A percentile compares a stretch with the other conserved stretches of the same genome.
These are phyloP conservation scores for Ambrosiella xylebori DNA, from an alignment of 2,329 filamentous ascomycete species.

Conservation along the genomic window DNA sequence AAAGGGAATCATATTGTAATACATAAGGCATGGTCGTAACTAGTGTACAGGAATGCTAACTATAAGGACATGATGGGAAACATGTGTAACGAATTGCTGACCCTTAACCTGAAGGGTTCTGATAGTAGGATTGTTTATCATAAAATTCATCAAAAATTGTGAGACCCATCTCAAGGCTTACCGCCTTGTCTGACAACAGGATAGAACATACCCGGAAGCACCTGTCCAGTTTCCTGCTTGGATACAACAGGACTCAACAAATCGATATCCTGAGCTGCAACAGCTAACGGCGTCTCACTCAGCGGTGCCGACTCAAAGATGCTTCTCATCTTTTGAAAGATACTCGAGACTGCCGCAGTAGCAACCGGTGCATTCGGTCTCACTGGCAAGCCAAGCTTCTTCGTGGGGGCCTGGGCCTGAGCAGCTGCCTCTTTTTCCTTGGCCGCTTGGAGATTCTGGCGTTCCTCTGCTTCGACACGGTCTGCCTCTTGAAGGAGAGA, in stretches of 20 bases:
- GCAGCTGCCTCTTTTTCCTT: neutral
- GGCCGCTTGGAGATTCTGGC: too few species aligned
- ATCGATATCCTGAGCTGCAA: neutral
- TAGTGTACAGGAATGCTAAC: neutral
- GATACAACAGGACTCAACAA: neutral
- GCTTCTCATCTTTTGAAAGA: constrained; percentile 26
- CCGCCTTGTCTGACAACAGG: neutral
- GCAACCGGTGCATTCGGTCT: neutral
- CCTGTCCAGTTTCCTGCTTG: neutral
- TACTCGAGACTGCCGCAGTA: constrained; percentile 8
- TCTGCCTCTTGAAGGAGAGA: neutral
- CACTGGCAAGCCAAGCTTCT: neutral
- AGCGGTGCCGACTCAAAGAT: constrained; percentile 21
- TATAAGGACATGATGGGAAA: neutral
- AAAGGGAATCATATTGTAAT: too few species aligned
- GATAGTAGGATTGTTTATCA: neutral
- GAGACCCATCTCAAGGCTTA: neutral
- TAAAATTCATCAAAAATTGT: neutral
- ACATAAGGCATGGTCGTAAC: too few species aligned
- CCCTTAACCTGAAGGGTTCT: neutral
- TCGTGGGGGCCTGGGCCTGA: neutral
- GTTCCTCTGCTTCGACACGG: neutral
- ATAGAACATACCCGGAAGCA: neutral
- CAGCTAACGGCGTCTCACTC: neutral
- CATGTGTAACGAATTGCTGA: neutral